phyloP scores from a whole-genome alignment of 2,329 filamentous ascomycete genomes.

The Clarireedia monteithiana region DNA sequence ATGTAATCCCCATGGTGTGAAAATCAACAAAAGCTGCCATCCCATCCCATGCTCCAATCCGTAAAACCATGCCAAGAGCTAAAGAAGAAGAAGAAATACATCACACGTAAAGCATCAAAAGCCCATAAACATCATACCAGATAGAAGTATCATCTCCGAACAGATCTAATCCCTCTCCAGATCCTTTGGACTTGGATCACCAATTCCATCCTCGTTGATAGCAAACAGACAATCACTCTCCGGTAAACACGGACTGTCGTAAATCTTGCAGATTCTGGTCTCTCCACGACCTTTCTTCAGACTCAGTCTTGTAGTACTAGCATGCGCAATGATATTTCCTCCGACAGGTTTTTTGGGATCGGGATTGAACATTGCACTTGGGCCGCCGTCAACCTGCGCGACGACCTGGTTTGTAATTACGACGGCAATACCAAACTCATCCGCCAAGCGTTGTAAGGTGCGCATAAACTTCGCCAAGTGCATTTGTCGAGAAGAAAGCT shows the following conservation, averaged over 20 bases:
- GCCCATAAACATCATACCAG: neutral
- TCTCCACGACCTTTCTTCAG: conserved; percentile 93
- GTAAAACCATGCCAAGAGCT: conserved; percentile 2
- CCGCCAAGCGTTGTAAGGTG: conserved; percentile 67
- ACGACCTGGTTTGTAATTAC: conserved; percentile 99
- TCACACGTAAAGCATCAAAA: neutral
- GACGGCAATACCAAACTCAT: conserved; percentile 91
- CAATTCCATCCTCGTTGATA: conserved; percentile 94
- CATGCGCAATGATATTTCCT: conserved; percentile 97
- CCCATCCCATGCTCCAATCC: conserved; percentile 13
- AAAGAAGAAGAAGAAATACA: neutral
- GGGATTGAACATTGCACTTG: conserved; percentile 97
- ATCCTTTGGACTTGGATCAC: conserved; percentile 92
- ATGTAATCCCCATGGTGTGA: neutral
- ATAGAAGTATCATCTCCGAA: neutral
- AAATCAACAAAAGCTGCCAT: neutral
- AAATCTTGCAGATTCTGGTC: conserved; percentile 97
- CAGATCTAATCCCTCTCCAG: conserved; percentile 63
- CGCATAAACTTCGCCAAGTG: conserved; percentile 87
- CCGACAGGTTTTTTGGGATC: conserved; percentile 99
- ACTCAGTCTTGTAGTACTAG: conserved; percentile 88
- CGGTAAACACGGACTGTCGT: conserved; percentile 93
- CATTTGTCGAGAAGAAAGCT: conserved; percentile 87
- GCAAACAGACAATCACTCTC: conserved; percentile 96
- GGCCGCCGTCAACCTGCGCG: conserved; percentile 93